phyloP scores from a whole-genome alignment of 495 filamentous ascomycete species.

The Penicillium steckii region DNA sequence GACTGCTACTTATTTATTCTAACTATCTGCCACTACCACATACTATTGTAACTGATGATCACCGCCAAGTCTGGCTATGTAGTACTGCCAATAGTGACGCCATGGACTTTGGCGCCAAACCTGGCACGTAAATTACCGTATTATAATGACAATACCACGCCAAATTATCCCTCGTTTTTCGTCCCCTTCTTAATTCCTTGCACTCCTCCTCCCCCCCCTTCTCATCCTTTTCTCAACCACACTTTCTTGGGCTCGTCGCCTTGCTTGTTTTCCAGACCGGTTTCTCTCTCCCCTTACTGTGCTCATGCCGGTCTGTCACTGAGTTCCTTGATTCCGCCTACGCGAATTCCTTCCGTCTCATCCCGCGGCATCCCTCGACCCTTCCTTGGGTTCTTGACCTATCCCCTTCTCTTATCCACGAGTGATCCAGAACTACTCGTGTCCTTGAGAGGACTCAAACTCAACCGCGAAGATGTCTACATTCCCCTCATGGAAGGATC shows the following conservation, averaged over 20 bases:
- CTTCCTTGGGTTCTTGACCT: slow-evolving; percentile 16
- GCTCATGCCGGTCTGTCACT: slow-evolving; percentile 32
- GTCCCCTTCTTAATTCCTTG: slow-evolving; percentile 17
- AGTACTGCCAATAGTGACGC: slow-evolving; percentile 17
- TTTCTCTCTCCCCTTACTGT: slow-evolving; percentile 21
- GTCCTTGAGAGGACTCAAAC: slow-evolving; percentile 21
- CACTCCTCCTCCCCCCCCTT: slow-evolving; percentile 9
- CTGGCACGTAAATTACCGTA: slow-evolving; percentile 10
- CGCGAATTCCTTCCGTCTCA: slow-evolving; percentile 22
- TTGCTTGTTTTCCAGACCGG: slow-evolving; percentile 22
- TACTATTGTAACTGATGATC: too few species aligned
- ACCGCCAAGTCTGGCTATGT: too few species aligned
- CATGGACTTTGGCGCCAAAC: slow-evolving; percentile 21
- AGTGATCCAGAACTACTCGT: slow-evolving; percentile 27
- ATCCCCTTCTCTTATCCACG: slow-evolving; percentile 9
- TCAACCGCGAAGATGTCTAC: slow-evolving; percentile 38
- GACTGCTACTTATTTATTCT: too few species aligned
- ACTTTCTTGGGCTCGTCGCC: slow-evolving; percentile 20
- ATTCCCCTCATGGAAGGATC: slow-evolving; percentile 52
- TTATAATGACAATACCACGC: slow-evolving; percentile 9
- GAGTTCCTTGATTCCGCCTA: slow-evolving; percentile 17
- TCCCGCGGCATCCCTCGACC: slow-evolving; percentile 26
- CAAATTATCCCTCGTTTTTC: slow-evolving; percentile 14
- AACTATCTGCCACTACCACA: neutral
- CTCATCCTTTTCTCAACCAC: slow-evolving; percentile 11